Evolutionary conservation across 1,284 basidiomycete genomes (phyloP), one percentile per base, ranked within the genome.

Genomic region (Exobasidium cylindrosporum): DNA sequence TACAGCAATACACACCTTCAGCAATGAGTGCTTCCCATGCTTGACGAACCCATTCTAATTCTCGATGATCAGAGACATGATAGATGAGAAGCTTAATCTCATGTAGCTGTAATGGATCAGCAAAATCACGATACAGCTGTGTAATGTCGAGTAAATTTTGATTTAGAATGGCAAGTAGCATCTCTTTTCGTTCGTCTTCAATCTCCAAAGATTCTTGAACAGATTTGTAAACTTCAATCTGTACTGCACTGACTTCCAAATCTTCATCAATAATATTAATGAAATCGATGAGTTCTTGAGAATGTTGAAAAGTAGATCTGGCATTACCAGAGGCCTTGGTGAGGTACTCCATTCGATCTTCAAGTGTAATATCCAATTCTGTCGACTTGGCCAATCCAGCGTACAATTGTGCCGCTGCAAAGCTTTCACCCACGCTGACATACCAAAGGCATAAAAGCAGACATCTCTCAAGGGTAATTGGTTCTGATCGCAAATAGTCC

Each of bases 391-490:
- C 95, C 55, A 98, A 83, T 26, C 86, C 84, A n/a, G 86, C 85
- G 54, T 98, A 85, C 1, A 96, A 89, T 77, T 90, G 87, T 1
- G 95, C 93, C 1, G 96, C 95, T 0, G 90, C 89, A 72, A 90
- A 89, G 74, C 94, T 91, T 45, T 72, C 65, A 44, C 69, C 75
- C 40, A 67, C 64, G 11, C 73, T 63, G 54, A 95, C 91, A 77
- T 97, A 96, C 81, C 90, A 95, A 77, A 97, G 92, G 95, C 96
- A 98, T 3, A 98, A 82, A 4, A 98, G 81, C 76, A 98, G 91
- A 72, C 88, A 89, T 77, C 95, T 91, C 69, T 89, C 85, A 10
- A 89, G 86, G 0, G 87, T 88, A 1, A 85, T 81, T n/a, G 92
- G 92, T 63, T 90, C 89, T 63, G 89, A 85, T 66, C 85, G 85